These are phyloP conservation scores for Umbelopsis vinacea DNA, from an alignment of 192 early-diverging fungal species.

Conservation along the genomic window DNA sequence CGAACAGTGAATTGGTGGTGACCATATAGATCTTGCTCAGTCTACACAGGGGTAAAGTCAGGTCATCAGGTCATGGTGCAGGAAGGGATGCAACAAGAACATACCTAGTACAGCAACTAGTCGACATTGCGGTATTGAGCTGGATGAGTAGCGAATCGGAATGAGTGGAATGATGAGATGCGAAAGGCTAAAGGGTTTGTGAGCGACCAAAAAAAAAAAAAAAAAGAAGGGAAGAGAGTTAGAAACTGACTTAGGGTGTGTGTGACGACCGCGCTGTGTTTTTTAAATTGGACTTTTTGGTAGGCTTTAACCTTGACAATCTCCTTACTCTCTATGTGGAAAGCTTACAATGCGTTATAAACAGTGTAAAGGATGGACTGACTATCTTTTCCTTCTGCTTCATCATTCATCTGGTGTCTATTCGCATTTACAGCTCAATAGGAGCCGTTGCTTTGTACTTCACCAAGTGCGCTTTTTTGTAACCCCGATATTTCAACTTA, in stretches of 20 bases:
- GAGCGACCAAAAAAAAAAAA: not conserved
- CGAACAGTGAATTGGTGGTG: conserved; percentile 33
- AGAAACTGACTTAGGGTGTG: not conserved
- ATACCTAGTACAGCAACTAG: conserved; percentile 17
- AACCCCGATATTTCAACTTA: not conserved
- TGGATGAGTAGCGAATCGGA: not conserved
- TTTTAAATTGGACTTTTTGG: not conserved
- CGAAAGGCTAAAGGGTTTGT: not conserved
- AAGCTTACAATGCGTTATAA: not conserved
- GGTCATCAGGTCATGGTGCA: not conserved
- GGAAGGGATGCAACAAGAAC: not conserved
- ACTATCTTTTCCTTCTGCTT: no score
- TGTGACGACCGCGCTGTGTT: not conserved
- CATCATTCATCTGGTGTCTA: no score
- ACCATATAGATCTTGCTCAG: conserved; percentile 36
- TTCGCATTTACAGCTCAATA: no score
- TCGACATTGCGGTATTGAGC: not conserved
- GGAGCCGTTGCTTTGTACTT: no score
- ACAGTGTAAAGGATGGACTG: no score
- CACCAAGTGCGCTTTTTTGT: not conserved
- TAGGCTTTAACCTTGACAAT: not conserved
- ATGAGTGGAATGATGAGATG: conserved; percentile 17
- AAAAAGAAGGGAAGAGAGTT: not conserved
- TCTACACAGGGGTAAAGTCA: conserved; percentile 24
- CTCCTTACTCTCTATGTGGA: not conserved